Percentiles rank a stretch among this genome's conserved stretches.
Evolutionary conservation across 2,329 filamentous ascomycete genomes (phyloP).

Genomic region (Aureobasidium pullulans): DNA sequence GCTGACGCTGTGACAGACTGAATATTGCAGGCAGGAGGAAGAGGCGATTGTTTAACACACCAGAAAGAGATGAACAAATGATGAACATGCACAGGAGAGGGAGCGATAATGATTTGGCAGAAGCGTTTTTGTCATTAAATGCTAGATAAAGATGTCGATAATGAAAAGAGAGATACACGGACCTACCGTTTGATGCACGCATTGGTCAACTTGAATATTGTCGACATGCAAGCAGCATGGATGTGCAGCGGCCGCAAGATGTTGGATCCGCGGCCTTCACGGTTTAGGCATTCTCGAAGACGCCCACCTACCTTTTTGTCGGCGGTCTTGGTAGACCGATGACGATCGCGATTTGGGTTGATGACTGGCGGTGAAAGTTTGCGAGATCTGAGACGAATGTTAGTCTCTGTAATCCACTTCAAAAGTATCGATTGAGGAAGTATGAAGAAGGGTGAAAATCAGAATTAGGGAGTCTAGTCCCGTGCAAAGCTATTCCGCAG

Average conservation of each 20-base stretch:
- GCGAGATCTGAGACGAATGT: not conserved
- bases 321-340: not conserved
- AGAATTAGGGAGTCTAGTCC: conserved; percentile 8
- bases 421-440: not conserved
- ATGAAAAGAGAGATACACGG: not conserved
- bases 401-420: not conserved
- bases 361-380: not conserved
- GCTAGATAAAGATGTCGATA: not conserved
- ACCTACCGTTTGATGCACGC: not conserved
- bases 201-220: not conserved
- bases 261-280: not conserved
- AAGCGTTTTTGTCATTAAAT: no score
- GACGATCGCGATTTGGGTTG: no score
- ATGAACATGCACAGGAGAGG: no score
- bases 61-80: no score
- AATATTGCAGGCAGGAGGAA: no score
- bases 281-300: not conserved
- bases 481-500: conserved; percentile 50
- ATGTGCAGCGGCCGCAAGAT: not conserved
- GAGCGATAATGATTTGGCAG: no score
- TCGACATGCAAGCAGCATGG: not conserved
- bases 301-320: not conserved
- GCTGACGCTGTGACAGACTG: not conserved
- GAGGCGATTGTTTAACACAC: no score
- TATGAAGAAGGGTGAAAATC: not conserved